Base-by-base conservation (phyloP, 106 monocot genomes). In the Triglochin maritima region DNA sequence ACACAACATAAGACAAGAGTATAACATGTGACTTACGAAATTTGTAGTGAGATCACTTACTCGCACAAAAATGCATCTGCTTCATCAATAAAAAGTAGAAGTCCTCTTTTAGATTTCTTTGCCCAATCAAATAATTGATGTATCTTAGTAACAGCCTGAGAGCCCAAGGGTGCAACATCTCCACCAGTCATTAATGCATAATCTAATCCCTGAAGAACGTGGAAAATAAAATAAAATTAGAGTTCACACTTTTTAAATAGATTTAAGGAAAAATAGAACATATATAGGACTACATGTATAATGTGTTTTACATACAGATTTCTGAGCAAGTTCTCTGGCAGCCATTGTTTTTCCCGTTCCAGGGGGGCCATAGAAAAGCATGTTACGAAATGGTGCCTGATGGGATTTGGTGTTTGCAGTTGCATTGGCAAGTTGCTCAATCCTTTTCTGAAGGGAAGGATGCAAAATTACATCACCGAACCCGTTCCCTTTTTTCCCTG, bases 51-150 rank as follows among this genome's bases (percentile, higher is more conserved):
- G 12, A 53, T 51, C 4, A 46, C 94, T 87, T 90, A 94, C 94
- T 94, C 94, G 83, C 94, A 94, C 67, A 94, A 79, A 72, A 94
- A 94, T n/a, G 94, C 94, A 83, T 94, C 94, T 5, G 94, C 94
- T 83, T 94, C 94, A 58, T 94, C 94, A 44, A 94, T 90, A 81
- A 94, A 94, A 43, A 90, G 87, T 48, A 94, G 71, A 66, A 94
- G 72, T 50, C 94, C 94, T 59, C 83, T 75, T 15, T 78, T 72
- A 17, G 94, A 94, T 76, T 94, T 94, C 74, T 90, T 90, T 12
- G 94, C 78, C 94, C 94, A 94, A 72, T 94, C 94, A 76, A 94
- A 94, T 42, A 94, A 65, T 67, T 94, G 94, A 77, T 94, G 94
- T 75, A 94, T 94, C 75, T 94, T 94, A n/a, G 94, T 94, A 12